phyloP scores from a whole-genome alignment of 2,329 filamentous ascomycete genomes.

The Trichoderma semiorbis region DNA sequence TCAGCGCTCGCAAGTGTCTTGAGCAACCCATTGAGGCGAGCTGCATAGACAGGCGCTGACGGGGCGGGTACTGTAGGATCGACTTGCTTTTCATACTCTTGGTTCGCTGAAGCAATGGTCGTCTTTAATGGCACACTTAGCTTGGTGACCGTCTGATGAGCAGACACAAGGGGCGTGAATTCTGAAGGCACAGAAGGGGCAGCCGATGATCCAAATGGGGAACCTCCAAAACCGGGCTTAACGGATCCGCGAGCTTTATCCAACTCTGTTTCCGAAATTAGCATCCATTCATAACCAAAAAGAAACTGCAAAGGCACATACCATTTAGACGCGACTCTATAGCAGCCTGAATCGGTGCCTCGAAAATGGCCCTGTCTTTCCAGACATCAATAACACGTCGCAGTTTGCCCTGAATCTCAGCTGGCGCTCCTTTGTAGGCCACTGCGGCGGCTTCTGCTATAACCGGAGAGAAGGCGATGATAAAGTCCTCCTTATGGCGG shows the following conservation, averaged over 20 bases:
- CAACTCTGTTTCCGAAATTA: constrained; percentile 47
- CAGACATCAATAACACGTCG: constrained; percentile 91
- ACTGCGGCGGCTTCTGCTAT: constrained; percentile 84
- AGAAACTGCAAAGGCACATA: constrained; percentile 38
- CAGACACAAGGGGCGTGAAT: constrained; percentile 68
- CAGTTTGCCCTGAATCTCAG: constrained; percentile 84
- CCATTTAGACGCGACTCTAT: constrained; percentile 78
- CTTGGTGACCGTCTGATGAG: constrained; percentile 72
- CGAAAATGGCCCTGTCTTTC: constrained; percentile 83
- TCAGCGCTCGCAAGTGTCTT: constrained; percentile 87
- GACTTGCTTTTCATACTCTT: constrained; percentile 81
- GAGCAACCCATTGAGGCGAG: constrained; percentile 81
- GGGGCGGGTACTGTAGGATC: constrained; percentile 67
- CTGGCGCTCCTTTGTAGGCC: constrained; percentile 86
- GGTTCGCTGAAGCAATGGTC: constrained; percentile 65
- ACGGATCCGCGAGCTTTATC: constrained; percentile 56
- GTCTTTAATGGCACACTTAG: constrained; percentile 65
- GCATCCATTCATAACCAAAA: neutral
- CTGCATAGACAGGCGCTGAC: constrained; percentile 85
- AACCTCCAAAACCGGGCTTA: constrained; percentile 53
- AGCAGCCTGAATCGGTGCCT: constrained; percentile 70
- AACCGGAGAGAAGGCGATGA: constrained; percentile 85
- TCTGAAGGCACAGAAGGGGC: constrained; percentile 66
- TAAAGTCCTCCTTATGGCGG: constrained; percentile 86
- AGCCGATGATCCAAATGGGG: constrained; percentile 54